Conservation (phyloP, 1,139 yeast genomes). For the Kodamaea suecica region DNA sequence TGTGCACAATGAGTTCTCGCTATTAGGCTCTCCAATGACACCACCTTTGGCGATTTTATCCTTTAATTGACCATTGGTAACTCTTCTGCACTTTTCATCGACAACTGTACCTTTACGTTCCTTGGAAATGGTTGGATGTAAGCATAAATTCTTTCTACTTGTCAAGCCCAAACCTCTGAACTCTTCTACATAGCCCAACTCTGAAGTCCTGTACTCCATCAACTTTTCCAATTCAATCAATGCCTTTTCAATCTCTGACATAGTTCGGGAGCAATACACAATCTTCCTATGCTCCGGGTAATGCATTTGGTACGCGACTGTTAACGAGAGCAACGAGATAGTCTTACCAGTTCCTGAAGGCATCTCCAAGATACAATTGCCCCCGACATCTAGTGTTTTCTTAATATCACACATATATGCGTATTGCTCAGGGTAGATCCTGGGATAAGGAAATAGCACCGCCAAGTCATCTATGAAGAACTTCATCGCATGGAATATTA, state of each 20-base stretch:
- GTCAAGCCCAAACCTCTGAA: conserved; percentile 93
- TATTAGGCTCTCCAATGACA: conserved; percentile 19
- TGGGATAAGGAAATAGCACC: conserved; percentile 93
- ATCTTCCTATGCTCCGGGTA: conserved; percentile 94
- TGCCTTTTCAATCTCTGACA: conserved; percentile 98
- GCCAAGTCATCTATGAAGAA: conserved; percentile 94
- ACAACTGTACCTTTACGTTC: conserved; percentile 93
- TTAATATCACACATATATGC: conserved; percentile 96
- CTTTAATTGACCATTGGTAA: conserved; percentile 88
- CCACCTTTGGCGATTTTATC: conserved; percentile 54
- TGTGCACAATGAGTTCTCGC: conserved; percentile 52
- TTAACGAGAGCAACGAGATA: conserved; percentile 80
- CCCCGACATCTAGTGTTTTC: conserved; percentile 91
- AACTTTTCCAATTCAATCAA: conserved; percentile 85
- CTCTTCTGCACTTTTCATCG: conserved; percentile 92
- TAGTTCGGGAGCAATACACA: conserved; percentile 97
- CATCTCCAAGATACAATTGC: conserved; percentile 97
- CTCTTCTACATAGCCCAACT: conserved; percentile 79
- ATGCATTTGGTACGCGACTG: conserved; percentile 93
- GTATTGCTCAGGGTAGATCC: conserved; percentile 96
- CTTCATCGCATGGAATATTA: conserved; percentile 45
- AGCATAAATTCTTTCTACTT: conserved; percentile 87
- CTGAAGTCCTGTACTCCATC: conserved; percentile 81
- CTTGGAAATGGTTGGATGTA: conserved; percentile 82
- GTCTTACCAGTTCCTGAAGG: conserved; percentile 99